Evolutionary conservation across 371 early-diverging fungal genomes (phyloP).

Genomic region (Mortierella sp.): DNA sequence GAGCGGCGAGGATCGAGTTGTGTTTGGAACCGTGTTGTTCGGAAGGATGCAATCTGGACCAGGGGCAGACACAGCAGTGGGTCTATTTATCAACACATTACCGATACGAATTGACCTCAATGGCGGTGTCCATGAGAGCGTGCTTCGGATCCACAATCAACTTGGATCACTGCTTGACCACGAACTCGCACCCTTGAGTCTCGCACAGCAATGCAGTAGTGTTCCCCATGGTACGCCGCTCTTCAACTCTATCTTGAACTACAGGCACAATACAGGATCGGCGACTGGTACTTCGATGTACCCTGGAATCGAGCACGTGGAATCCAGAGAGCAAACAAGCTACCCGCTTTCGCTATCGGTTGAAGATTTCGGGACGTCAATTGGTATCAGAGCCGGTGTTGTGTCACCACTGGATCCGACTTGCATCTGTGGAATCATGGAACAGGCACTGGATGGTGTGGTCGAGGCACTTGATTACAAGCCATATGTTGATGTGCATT

Average conservation of each 20-base stretch:
- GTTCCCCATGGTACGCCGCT: constrained; percentile 14
- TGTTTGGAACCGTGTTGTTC: constrained; percentile 18
- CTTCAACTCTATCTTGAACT: constrained; percentile 16
- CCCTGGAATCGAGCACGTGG: neutral
- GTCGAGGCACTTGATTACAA: neutral
- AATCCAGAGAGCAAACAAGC: neutral
- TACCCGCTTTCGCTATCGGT: constrained; percentile 11
- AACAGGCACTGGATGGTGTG: neutral
- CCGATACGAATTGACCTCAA: constrained; percentile 1
- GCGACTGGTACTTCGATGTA: neutral
- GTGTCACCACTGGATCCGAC: neutral
- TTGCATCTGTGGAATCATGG: constrained; percentile 5
- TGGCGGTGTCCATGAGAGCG: neutral
- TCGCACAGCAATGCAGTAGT: constrained; percentile 28
- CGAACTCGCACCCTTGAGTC: constrained; percentile 15
- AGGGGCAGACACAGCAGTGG: neutral
- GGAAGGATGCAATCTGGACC: constrained; percentile 8
- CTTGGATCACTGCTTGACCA: constrained; percentile 12
- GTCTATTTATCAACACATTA: constrained; percentile 7
- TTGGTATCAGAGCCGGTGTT: neutral
- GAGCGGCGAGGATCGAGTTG: constrained; percentile 22
- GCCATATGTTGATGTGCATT: neutral
- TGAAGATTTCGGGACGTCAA: constrained; percentile 1
- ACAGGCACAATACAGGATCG: constrained; percentile 17
- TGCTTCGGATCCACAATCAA: neutral